Base-by-base conservation (phyloP, 2,329 filamentous ascomycete genomes). In the Fusarium incarnatum region DNA sequence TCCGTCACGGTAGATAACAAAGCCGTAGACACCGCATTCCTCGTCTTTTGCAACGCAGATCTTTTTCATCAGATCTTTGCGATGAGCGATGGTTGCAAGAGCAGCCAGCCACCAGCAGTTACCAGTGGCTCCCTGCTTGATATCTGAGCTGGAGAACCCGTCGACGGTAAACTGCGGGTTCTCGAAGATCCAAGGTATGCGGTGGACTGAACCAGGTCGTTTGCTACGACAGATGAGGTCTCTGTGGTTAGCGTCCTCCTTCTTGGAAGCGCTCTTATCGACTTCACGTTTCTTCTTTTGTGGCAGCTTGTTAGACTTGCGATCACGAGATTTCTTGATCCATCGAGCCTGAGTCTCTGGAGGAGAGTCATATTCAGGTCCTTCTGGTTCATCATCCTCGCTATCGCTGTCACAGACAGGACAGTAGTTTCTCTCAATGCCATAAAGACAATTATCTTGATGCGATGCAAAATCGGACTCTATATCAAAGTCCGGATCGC, bases 71-170 rank as follows among this genome's bases (percentile, higher is more conserved):
- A 93, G 77, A 4, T 86, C 88, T 54, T 85, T 81, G 68, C 89
- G 88, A 69, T 91, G 91, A 13, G 88, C 89, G 71, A 93, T 86
- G 0, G 90, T 91, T 22, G 88, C 89, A 18, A 93, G 79, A 1
- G 89, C 90, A 7, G 91, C 90, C 76, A 93, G 84, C 77, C 92
- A 88, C 90, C 91, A 93, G 78, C 91, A 93, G 76, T 93, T 89
- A 3, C 91, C 91, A 67, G 86, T 86, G 12, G 65, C 66, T 22
- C 82, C 82, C 59, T 84, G 82, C 68, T 81, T 81, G 64, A 83
- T 80, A 40, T 83, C 81, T 2, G 81, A 79, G 44, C 78, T 76
- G 13, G 80, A 79, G 64, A 77, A 83, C 16, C 80, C 80, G 28
- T 79, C 78, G n/a, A 81, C 68, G 18, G 77, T 81, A 60, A 83